Conservation (phyloP, 2,329 filamentous ascomycete species). For the Madurella fahalii region DNA sequence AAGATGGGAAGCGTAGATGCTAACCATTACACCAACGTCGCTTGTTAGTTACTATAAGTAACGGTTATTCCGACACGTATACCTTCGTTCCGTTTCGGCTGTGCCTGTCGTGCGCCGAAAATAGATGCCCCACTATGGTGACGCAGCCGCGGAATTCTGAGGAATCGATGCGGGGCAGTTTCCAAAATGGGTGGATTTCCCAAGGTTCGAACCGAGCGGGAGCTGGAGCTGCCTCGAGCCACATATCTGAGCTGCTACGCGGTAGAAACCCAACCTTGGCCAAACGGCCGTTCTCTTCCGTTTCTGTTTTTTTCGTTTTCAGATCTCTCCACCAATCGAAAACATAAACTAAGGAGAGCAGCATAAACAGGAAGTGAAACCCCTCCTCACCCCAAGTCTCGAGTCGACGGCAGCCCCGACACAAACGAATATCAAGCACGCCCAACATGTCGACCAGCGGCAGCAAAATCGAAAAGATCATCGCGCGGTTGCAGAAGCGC, state of each 20-base stretch:
- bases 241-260: too few relatives aligned
- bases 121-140: not conserved
- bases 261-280: too few relatives aligned
- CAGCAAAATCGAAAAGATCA: slow-evolving; percentile 48
- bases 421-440: too few relatives aligned
- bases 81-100: not conserved
- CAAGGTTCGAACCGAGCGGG: not conserved
- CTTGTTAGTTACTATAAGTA: not conserved
- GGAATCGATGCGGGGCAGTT: slow-evolving; percentile 5
- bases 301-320: too few relatives aligned
- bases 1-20: slow-evolving; percentile 23
- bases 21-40: slow-evolving; percentile 24
- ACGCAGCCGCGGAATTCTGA: not conserved
- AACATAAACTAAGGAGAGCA: too few relatives aligned
- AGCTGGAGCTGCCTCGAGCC: not conserved
- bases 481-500: slow-evolving; percentile 70
- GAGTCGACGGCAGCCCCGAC: too few relatives aligned
- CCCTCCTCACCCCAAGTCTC: too few relatives aligned
- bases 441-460: not conserved
- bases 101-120: not conserved
- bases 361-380: too few relatives aligned
- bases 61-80: not conserved
- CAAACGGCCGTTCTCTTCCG: too few relatives aligned
- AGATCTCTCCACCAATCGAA: too few relatives aligned
- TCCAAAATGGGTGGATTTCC: not conserved